Conservation (phyloP, 2,329 filamentous ascomycete genomes). For the Colletotrichum lupini region DNA sequence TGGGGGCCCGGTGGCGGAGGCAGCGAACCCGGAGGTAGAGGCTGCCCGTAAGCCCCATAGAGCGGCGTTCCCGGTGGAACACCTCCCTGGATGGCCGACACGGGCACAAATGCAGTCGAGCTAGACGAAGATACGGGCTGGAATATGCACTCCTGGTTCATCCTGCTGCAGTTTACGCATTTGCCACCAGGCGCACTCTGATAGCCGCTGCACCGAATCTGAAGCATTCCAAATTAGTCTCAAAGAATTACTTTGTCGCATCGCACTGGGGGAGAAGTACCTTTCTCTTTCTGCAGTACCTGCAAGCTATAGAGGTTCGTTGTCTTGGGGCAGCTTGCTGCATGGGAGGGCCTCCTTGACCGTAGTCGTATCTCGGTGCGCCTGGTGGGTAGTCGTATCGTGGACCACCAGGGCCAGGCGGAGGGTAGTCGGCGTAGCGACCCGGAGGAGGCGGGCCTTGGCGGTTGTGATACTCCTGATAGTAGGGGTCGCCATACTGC, state of each 20-base stretch:
- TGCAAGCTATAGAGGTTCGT: conserved; percentile 69
- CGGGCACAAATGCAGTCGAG: conserved; percentile 68
- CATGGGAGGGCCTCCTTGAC: conserved; percentile 50
- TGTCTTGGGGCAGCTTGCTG: conserved; percentile 67
- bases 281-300: conserved; percentile 72
- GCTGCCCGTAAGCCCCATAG: conserved; percentile 69
- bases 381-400: conserved; percentile 38
- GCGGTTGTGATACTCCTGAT: conserved; percentile 48
- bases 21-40: conserved; percentile 49
- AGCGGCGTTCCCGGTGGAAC: conserved; percentile 67
- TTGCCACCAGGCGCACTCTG: conserved; percentile 69
- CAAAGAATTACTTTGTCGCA: background rate
- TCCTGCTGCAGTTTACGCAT: conserved; percentile 70
- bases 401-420: conserved; percentile 24
- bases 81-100: conserved; percentile 68
- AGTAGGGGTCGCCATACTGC: conserved; percentile 47
- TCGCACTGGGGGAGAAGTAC: conserved; percentile 45
- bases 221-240: conserved; percentile 6
- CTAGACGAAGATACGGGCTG: conserved; percentile 68
- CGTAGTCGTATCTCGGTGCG: conserved; percentile 43
- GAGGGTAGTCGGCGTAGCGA: conserved; percentile 47
- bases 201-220: conserved; percentile 73
- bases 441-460: conserved; percentile 45
- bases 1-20: conserved; percentile 22
- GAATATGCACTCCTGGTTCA: conserved; percentile 71